Percentiles rank a stretch among this genome's conserved stretches.
These are phyloP conservation scores for Venturia nashicola DNA, from an alignment of 2,329 filamentous ascomycete species.

Conservation along the genomic window DNA sequence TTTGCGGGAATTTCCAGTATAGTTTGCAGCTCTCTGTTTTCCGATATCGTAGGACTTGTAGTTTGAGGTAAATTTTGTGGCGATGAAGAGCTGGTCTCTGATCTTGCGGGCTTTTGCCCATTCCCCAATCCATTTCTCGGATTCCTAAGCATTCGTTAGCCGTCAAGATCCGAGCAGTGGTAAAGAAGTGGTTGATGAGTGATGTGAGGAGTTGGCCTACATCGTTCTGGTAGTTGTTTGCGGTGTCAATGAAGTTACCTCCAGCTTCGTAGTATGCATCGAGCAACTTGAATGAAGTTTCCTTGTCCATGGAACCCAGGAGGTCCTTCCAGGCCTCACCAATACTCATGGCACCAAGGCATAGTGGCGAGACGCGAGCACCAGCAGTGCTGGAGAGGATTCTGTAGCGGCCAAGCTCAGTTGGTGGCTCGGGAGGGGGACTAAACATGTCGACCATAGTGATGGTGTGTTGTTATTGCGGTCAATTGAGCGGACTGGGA, in stretches of 20 bases:
- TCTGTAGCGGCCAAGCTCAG: conserved; percentile 25
- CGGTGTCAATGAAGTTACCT: conserved; percentile 64
- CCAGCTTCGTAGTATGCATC: conserved; percentile 54
- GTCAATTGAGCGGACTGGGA: background rate
- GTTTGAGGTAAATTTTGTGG: conserved; percentile 26
- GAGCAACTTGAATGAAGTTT: conserved; percentile 49
- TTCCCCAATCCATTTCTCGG: conserved; percentile 31
- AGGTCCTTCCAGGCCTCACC: conserved; percentile 43
- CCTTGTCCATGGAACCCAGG: conserved; percentile 44
- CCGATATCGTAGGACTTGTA: conserved; percentile 4
- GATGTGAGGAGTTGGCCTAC: conserved; percentile 24
- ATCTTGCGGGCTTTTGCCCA: conserved; percentile 27
- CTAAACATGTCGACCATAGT: background rate
- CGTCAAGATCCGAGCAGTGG: background rate
- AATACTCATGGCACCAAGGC: conserved; percentile 53
- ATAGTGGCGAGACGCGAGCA: conserved; percentile 31
- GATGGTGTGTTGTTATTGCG: background rate
- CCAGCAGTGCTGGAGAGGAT: conserved; percentile 39
- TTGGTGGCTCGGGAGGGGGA: background rate
- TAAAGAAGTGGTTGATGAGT: conserved; percentile 12
- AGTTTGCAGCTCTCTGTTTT: conserved; percentile 22
- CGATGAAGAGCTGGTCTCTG: conserved; percentile 29
- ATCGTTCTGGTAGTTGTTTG: conserved; percentile 15
- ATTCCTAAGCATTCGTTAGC: conserved; percentile 17
- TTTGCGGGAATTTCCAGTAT: conserved; percentile 31